Percentiles rank a stretch among this genome's conserved stretches.
Conservation (phyloP, 2,329 filamentous ascomycete species). For the Colletotrichum phormii region DNA sequence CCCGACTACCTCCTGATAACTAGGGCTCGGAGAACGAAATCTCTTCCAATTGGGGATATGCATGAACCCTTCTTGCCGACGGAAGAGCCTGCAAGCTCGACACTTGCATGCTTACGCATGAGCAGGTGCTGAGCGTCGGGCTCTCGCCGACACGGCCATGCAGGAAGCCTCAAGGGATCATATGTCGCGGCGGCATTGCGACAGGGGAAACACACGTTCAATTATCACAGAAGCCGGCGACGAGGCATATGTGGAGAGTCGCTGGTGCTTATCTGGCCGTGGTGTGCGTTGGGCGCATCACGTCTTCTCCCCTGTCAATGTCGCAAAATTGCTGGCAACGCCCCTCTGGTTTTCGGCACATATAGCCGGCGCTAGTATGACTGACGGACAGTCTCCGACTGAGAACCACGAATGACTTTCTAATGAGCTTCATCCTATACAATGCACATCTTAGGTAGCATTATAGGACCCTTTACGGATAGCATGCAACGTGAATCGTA, state of each 20-base stretch:
- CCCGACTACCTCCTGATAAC: background rate
- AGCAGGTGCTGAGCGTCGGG: background rate
- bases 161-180: background rate
- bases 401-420: background rate
- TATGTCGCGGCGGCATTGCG: background rate
- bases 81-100: background rate
- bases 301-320: slow-evolving; percentile 26
- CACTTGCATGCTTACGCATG: background rate
- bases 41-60: background rate
- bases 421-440: background rate
- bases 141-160: background rate
- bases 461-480: background rate
- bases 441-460: background rate
- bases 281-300: background rate
- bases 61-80: background rate
- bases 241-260: background rate
- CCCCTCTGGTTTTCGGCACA: background rate
- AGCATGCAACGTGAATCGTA: background rate
- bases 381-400: background rate
- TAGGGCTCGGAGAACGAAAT: background rate
- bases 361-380: background rate
- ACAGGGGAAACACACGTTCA: background rate
- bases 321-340: slow-evolving; percentile 4
- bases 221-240: background rate
- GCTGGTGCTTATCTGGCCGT: background rate